Conservation (phyloP, 2,329 filamentous ascomycete species). For the Colletotrichum nymphaeae region DNA sequence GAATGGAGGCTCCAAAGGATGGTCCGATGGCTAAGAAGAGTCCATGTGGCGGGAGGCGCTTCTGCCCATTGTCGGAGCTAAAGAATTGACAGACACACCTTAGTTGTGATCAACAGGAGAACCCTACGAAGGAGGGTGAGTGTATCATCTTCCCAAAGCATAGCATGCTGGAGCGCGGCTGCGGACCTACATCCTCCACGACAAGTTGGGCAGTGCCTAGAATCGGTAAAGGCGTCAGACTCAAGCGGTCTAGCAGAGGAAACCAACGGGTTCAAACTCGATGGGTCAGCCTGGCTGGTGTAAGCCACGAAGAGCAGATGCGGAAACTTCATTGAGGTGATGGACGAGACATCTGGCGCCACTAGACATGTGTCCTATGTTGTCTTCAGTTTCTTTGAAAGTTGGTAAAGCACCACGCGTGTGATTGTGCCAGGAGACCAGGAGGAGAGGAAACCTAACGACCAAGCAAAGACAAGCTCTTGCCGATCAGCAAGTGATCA, state of each 20-base stretch:
- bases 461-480: background rate
- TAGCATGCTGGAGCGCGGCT: background rate
- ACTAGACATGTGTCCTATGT: background rate
- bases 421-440: background rate
- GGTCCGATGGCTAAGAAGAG: background rate
- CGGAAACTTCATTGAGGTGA: background rate
- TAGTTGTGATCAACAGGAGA: constrained; percentile 7
- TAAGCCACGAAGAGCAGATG: constrained; percentile 21
- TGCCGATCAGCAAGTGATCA: background rate
- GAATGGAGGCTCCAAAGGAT: background rate
- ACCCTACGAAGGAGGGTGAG: background rate
- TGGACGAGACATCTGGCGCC: background rate
- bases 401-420: background rate
- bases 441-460: background rate
- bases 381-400: background rate
- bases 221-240: background rate
- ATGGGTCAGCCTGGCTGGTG: background rate
- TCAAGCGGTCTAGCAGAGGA: background rate
- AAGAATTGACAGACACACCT: background rate
- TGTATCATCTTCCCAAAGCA: background rate
- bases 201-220: background rate
- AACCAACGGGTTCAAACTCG: background rate
- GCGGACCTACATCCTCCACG: background rate
- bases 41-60: constrained; percentile 4
- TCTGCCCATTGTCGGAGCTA: background rate